phyloP scores from a whole-genome alignment of 495 filamentous ascomycete genomes.

The Hypoxylon trugodes region DNA sequence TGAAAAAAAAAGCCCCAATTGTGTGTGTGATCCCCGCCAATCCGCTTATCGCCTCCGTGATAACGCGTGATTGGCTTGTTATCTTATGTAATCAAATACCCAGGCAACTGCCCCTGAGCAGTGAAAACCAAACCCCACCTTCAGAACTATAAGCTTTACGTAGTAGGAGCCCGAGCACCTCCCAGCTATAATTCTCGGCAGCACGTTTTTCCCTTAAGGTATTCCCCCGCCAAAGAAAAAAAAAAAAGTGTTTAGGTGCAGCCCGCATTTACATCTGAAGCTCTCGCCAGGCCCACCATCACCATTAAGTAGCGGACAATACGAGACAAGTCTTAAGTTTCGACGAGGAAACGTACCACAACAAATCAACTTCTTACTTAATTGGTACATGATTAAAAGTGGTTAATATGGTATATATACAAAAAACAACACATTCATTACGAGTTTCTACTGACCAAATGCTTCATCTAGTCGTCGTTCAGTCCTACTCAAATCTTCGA shows the following conservation, averaged over 20 bases:
- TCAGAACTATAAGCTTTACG: no score
- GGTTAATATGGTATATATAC: slow-evolving; percentile 34
- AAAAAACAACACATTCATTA: background rate
- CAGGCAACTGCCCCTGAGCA: background rate
- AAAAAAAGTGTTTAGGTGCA: slow-evolving; percentile 22
- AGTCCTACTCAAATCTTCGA: slow-evolving; percentile 99
- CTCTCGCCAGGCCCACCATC: slow-evolving; percentile 23
- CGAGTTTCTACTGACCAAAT: slow-evolving; percentile 4
- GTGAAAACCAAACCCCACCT: slow-evolving; percentile 21
- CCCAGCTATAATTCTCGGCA: slow-evolving; percentile 8
- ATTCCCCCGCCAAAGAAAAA: slow-evolving; percentile 25
- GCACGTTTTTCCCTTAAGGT: slow-evolving; percentile 26
- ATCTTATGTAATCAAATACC: background rate
- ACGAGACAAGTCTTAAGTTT: slow-evolving; percentile 14
- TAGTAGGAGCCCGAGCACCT: background rate
- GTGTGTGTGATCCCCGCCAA: slow-evolving; percentile 35
- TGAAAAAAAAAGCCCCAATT: slow-evolving; percentile 36
- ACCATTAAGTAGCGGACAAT: slow-evolving; percentile 16
- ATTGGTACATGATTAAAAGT: background rate
- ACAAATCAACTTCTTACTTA: background rate
- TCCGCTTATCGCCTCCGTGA: slow-evolving; percentile 20
- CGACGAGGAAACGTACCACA: slow-evolving; percentile 15
- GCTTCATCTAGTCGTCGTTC: slow-evolving; percentile 57
- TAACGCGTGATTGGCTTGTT: background rate
- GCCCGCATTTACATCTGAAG: slow-evolving; percentile 27